Evolutionary conservation across 83 land plant genomes (phyloP).

Genomic region (Isoetes engelmannii): DNA sequence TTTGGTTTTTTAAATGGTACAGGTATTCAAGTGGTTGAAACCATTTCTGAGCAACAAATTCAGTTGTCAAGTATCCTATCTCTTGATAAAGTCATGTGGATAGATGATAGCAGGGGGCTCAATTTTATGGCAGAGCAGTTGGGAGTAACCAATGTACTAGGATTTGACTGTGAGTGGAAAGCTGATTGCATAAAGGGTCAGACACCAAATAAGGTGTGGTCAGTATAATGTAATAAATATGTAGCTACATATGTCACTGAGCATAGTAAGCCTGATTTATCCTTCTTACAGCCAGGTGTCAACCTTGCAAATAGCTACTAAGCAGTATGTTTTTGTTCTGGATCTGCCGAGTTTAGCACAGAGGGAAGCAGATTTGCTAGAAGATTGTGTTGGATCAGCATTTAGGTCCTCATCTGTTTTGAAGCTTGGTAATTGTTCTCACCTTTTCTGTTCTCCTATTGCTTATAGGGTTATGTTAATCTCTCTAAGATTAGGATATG

Average conservation of each 20-base stretch:
- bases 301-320: slow-evolving; percentile 64
- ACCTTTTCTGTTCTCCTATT: not conserved
- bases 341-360: slow-evolving; percentile 49
- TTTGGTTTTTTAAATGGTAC: too few relatives aligned
- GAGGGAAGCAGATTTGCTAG: slow-evolving; percentile 30
- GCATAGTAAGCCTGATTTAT: too few relatives aligned
- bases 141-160: slow-evolving; percentile 47
- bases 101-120: slow-evolving; percentile 39
- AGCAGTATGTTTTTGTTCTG: slow-evolving; percentile 41
- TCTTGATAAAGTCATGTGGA: slow-evolving; percentile 40
- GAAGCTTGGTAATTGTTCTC: slow-evolving; percentile 41
- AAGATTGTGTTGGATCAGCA: slow-evolving; percentile 39
- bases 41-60: too few relatives aligned
- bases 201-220: slow-evolving; percentile 43
- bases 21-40: too few relatives aligned
- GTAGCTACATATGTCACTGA: not conserved
- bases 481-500: too few relatives aligned
- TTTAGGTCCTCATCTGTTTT: slow-evolving; percentile 44
- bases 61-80: slow-evolving; percentile 27
- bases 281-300: slow-evolving; percentile 44
- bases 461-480: too few relatives aligned
- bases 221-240: not conserved
- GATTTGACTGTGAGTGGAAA: slow-evolving; percentile 71
- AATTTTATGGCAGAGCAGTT: slow-evolving; percentile 31
- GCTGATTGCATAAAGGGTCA: slow-evolving; percentile 54